A percentile compares a stretch with the other conserved stretches of the same genome.
phyloP scores from a whole-genome alignment of 208 protist genomes.

The Borovskyia barvae region DNA sequence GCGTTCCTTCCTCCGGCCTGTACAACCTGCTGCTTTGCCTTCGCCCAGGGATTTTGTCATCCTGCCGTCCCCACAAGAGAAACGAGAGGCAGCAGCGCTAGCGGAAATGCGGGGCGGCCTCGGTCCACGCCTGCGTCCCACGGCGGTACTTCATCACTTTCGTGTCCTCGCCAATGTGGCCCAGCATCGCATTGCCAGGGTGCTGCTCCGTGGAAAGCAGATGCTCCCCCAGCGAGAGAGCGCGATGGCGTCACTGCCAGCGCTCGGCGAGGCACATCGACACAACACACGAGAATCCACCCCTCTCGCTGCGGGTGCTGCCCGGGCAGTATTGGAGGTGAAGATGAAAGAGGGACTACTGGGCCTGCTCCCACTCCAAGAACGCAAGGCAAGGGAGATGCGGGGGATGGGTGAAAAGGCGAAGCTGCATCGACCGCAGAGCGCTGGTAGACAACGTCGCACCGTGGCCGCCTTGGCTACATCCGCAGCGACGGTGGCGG shows the following conservation, averaged over 20 bases:
- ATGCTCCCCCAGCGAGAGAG: neutral
- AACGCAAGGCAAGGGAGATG: slow-evolving; percentile 30
- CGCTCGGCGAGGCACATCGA: neutral
- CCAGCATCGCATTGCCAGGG: slow-evolving; percentile 33
- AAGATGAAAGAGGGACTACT: slow-evolving; percentile 15
- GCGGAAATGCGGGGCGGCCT: slow-evolving; percentile 21
- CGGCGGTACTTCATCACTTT: slow-evolving; percentile 43
- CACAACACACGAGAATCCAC: too few species aligned
- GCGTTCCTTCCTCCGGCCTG: neutral
- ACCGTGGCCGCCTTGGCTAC: too few species aligned
- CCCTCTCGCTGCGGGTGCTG: too few species aligned
- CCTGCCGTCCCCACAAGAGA: slow-evolving; percentile 4
- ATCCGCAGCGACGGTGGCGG: too few species aligned
- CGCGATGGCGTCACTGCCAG: neutral
- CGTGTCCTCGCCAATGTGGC: slow-evolving; percentile 42
- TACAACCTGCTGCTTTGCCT: neutral
- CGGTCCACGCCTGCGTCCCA: slow-evolving; percentile 23
- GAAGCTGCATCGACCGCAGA: neutral
- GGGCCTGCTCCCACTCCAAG: slow-evolving; percentile 42
- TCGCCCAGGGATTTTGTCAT: neutral
- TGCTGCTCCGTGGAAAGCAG: slow-evolving; percentile 8
- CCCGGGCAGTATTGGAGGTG: slow-evolving; percentile 4
- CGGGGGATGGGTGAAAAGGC: neutral
- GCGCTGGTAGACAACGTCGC: slow-evolving; percentile 4
- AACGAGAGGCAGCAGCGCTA: slow-evolving; percentile 7